Base-by-base conservation (phyloP, 495 filamentous ascomycete genomes). In the Apodospora peruviana region DNA sequence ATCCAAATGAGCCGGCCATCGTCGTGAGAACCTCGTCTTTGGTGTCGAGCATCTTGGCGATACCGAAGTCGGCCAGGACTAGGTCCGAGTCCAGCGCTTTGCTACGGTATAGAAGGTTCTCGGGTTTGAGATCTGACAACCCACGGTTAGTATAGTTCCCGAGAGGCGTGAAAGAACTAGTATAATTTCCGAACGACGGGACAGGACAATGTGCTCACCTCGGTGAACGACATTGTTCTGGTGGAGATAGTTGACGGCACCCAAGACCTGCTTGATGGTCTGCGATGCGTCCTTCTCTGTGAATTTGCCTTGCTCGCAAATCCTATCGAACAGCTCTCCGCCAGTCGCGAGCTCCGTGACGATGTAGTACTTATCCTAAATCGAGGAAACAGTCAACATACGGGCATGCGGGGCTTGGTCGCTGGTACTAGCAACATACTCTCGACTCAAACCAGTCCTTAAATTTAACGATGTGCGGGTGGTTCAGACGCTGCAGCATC, bases 381-480 rank as follows among this genome's bases (percentile, higher is more conserved):
- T n/a, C n/a, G 38, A 32, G n/a, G n/a, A n/a, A n/a, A n/a, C n/a
- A 14, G 27, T 55, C 37, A 47, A 51, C 54, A 16, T 34, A 40
- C 24, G 17, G 12, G 22, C 35, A 23, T 53, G 36, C 32, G 21
- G 37, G 50, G 27, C 14, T 32, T 32, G 7, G 7, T 7, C 8
- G 3, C 7, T 27, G 22, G 39, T 39, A 10, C 27, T 12, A 37
- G 18, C 17, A 21, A 69, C 75, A 41, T 63, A 87, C 84, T 60
- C 89, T 89, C 39, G 91, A 96, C 71, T 99, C 93, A 60, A 99
- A 99, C 93, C 93, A 99, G 68, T 99, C 93, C 57, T 91, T 87
- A 61, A 99, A 99, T 51, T 86, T 84, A 67, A 99, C 94, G 62
- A 99, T 99, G 69, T 97, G 88, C 22, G 88, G 88, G 66, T 99